A percentile compares a stretch with the other conserved stretches of the same genome.
phyloP scores from a whole-genome alignment of 345 rosid species.

The Punica granatum region DNA sequence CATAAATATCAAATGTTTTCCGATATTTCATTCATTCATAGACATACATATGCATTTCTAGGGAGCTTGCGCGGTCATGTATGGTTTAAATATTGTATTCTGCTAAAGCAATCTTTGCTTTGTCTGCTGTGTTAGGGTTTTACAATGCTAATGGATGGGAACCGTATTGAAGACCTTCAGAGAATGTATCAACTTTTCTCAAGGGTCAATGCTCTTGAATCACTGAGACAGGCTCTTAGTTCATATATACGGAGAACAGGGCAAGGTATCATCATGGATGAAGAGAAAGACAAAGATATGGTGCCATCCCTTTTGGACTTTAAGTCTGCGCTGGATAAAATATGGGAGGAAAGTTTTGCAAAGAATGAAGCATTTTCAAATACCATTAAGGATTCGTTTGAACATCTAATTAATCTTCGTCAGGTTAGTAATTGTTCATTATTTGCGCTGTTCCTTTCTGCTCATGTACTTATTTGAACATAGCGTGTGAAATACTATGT shows the following conservation, averaged over 20 bases:
- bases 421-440: conserved; percentile 48
- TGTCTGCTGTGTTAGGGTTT: conserved; percentile 45
- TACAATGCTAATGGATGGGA: conserved; percentile 83
- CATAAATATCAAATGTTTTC: too few relatives aligned
- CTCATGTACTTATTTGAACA: background rate
- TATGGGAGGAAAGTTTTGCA: conserved; percentile 89
- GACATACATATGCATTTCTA: background rate
- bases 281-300: conserved; percentile 98
- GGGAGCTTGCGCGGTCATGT: background rate
- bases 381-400: conserved; percentile 91
- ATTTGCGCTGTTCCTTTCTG: background rate
- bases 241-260: conserved; percentile 80
- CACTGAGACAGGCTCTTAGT: conserved; percentile 73
- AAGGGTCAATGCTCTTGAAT: conserved; percentile 84
- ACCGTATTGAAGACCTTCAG: conserved; percentile 80
- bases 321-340: conserved; percentile 81
- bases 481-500: background rate
- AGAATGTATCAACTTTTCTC: conserved; percentile 71
- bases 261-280: conserved; percentile 83
- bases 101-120: background rate
- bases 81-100: background rate
- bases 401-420: conserved; percentile 89
- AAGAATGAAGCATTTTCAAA: conserved; percentile 86
- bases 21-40: too few relatives aligned
- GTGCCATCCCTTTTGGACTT: conserved; percentile 77